Base-by-base conservation (phyloP, 1,284 basidiomycete genomes). In the Ustilago esculenta region DNA sequence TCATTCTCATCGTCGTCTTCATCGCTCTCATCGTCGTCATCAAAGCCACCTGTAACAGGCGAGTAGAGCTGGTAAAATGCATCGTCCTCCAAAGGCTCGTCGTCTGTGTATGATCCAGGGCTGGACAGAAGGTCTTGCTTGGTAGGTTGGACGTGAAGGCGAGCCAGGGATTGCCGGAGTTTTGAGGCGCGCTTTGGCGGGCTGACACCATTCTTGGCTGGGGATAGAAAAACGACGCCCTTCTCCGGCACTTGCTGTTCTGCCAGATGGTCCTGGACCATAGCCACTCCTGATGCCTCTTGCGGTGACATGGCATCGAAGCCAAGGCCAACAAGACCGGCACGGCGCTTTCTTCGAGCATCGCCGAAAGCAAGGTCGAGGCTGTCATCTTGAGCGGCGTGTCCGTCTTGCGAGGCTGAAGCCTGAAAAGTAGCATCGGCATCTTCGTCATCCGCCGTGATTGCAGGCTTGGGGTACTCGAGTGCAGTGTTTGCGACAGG, bases 41-140 rank as follows among this genome's bases (percentile, higher is more conserved):
- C 58, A n/a, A 32, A 47, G 29, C 23, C 53, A 23, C 40, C 43
- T n/a, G 55, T 27, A 15, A 41, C 65, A 11, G 66, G 66, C 6
- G 66, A 69, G 47, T 69, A 69, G 29, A 69, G 59, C 55, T 69
- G 33, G 46, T 69, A 69, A 43, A 63, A 69, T 1, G 59, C 66
- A 11, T 69, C 66, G 27, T 69, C 66, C 36, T 69, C 66, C 36
- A 69, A 27, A 1, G 58, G 32, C 20, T 69, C 66, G 9, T 69
- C 54, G 21, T 69, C 66, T 4, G 66, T 45, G 33, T 39, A 47
- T 0, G 59, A 63, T 15, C 24, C 55, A 10, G 55, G 48, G 29
- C 66, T 63, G 14, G 54, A 58, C 10, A 54, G 39, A 10, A 59
- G 33, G 15, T 57, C 56, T 39, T 67, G 64, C 11, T 50, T n/a